Percentiles rank a stretch among this genome's conserved stretches.
phyloP scores from a whole-genome alignment of 345 rosid genomes.

The Durio zibethinus region DNA sequence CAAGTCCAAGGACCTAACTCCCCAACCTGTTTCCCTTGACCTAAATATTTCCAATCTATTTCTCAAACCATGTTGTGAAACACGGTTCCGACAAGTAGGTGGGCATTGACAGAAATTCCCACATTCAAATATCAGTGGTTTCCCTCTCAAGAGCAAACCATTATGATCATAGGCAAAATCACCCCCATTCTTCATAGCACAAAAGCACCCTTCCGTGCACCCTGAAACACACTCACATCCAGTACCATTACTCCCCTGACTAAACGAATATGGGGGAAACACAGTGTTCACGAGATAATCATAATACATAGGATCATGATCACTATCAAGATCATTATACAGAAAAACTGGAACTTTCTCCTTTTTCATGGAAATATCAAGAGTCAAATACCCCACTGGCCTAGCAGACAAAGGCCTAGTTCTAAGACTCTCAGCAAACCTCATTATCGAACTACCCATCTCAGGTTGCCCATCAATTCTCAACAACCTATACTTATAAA shows the following conservation, averaged over 20 bases:
- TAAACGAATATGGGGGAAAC: conserved; percentile 52
- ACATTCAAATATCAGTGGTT: conserved; percentile 76
- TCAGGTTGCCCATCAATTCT: conserved; percentile 78
- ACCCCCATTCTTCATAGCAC: conserved; percentile 73
- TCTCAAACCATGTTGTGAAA: conserved; percentile 67
- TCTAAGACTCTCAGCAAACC: conserved; percentile 60
- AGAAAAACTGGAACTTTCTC: conserved; percentile 66
- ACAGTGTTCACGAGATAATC: conserved; percentile 65
- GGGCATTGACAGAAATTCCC: conserved; percentile 75
- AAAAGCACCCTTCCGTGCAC: conserved; percentile 66
- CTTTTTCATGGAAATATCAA: conserved; percentile 62
- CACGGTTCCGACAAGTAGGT: conserved; percentile 72
- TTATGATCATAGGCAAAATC: conserved; percentile 68
- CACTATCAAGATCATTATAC: conserved; percentile 72
- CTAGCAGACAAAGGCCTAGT: conserved; percentile 52
- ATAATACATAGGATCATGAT: conserved; percentile 75
- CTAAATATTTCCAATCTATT: conserved; percentile 79
- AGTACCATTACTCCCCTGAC: conserved; percentile 32
- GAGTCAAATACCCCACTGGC: conserved; percentile 67
- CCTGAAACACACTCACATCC: conserved; percentile 74
- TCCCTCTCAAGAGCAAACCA: conserved; percentile 69
- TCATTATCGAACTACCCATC: conserved; percentile 79
- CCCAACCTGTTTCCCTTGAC: conserved; percentile 91
- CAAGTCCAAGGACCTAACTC: conserved; percentile 83
- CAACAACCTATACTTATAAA: conserved; percentile 61